phyloP scores from a whole-genome alignment of 345 rosid genomes.

The Acer campestre region DNA sequence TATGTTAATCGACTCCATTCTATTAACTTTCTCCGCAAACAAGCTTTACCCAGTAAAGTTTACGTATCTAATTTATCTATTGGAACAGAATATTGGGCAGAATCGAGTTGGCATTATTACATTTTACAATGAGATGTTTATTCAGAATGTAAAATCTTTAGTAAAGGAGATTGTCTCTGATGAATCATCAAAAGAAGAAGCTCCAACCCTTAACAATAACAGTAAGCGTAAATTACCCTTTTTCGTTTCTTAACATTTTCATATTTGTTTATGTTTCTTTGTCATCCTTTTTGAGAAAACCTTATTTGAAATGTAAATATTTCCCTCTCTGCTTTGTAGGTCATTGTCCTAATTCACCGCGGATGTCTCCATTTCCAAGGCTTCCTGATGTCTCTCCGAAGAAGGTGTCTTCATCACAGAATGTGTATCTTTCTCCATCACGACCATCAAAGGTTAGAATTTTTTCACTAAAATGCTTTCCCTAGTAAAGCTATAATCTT shows the following conservation, averaged over 20 bases:
- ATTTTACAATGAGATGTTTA: conserved; percentile 82
- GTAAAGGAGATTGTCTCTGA: conserved; percentile 75
- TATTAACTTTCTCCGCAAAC: neutral
- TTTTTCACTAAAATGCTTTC: neutral
- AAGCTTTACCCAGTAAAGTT: conserved; percentile 15
- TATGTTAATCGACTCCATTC: conserved; percentile 25
- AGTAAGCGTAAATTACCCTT: neutral
- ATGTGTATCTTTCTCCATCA: conserved; percentile 87
- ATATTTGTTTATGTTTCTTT: neutral
- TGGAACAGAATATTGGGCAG: conserved; percentile 71
- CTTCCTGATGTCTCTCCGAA: conserved; percentile 96
- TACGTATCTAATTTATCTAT: conserved; percentile 20
- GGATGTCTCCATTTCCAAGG: conserved; percentile 68
- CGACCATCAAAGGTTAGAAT: conserved; percentile 75
- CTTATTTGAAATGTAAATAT: neutral
- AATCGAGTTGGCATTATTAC: conserved; percentile 76
- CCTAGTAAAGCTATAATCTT: neutral
- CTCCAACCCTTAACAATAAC: conserved; percentile 54
- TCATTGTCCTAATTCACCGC: conserved; percentile 78
- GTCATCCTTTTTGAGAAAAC: neutral
- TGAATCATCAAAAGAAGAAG: conserved; percentile 44
- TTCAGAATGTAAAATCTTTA: conserved; percentile 72
- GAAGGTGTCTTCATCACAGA: conserved; percentile 79
- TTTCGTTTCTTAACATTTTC: neutral
- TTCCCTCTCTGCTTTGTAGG: conserved; percentile 35